Base-by-base conservation (phyloP, 768 basidiomycete species). In the Phylloporus scabripes region DNA sequence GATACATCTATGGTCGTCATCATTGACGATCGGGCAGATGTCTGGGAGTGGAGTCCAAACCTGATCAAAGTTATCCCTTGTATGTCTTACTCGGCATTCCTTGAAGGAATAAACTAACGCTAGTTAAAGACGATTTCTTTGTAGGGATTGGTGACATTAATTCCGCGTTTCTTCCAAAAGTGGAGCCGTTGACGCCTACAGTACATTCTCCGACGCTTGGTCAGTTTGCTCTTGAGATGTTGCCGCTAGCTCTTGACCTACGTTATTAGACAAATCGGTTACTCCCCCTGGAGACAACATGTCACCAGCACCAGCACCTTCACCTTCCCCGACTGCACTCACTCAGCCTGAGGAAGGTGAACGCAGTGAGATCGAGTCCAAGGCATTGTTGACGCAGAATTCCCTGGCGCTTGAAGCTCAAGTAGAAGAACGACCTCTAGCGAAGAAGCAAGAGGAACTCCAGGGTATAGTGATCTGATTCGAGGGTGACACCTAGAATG, bases 1-100 rank as follows among this genome's bases (percentile, higher is more conserved):
- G 95, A 98, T 68, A 92, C 90, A 33, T 92, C 91, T 21, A 99
- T 96, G 95, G 95, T 98, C 1, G 95, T 98, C 57, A 89, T 99
- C 58, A 98, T 99, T 50, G 96, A 99, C 68, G 96, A 99, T 70
- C 84, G 96, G 21, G 87, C 92, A 4, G 96, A 99, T 63, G 95
- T 99, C 28, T 99, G 96, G 96, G 90, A 92, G 61, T 92, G 92
- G 81, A 89, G 89, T 60, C 92, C 94, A 2, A 97, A 99, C 68
- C 76, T 99, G 33, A 79, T 98, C 64, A 95, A 97, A 74, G 95
- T 98, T 50, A 81, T 97, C 20, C 95, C 95, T 48, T 99, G 94
- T 94, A 53, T 55, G 83, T 69, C 26, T 48, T 23, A n/a, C 14
- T 3, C 29, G 31, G 37, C 12, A 46, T 49, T 20, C 26, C 20